Evolutionary conservation across 345 rosid genomes (phyloP).

Genomic region (Eucalyptus erythrocorys): DNA sequence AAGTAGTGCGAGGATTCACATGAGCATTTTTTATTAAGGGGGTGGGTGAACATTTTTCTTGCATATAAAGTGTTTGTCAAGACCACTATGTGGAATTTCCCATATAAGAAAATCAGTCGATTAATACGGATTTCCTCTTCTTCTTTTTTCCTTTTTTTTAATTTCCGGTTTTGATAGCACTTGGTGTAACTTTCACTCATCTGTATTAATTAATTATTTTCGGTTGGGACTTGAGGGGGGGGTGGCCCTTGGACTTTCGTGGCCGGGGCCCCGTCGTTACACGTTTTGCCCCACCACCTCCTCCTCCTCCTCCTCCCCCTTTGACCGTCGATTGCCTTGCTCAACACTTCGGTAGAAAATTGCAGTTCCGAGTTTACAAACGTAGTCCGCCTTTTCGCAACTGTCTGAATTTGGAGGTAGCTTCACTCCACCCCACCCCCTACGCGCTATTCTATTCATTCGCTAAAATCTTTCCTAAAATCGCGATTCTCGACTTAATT

Average conservation of each 20-base stretch:
- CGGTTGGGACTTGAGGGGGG: not conserved
- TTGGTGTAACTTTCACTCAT: not conserved
- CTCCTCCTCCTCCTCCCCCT: not conserved
- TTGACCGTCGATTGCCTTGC: not conserved
- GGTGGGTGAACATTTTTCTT: not conserved
- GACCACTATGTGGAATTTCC: not conserved
- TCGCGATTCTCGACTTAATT: not conserved
- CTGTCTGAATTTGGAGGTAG: not conserved
- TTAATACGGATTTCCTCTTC: not conserved
- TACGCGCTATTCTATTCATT: not conserved
- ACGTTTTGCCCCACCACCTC: not conserved
- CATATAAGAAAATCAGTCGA: not conserved
- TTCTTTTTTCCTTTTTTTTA: fast-evolving
- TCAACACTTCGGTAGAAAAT: not conserved
- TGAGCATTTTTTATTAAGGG: not conserved
- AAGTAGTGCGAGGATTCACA: not conserved
- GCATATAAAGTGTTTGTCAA: not conserved
- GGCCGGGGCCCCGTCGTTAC: not conserved
- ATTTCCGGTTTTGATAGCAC: not conserved
- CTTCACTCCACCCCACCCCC: not conserved
- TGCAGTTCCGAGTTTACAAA: not conserved
- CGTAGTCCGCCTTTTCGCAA: not conserved
- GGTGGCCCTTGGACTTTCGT: not conserved
- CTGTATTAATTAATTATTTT: not conserved
- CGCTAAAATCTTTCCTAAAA: not conserved